A percentile compares a stretch with the other conserved stretches of the same genome.
These are phyloP conservation scores for Plectosphaerella plurivora DNA, from an alignment of 2,329 filamentous ascomycete genomes.

Conservation along the genomic window DNA sequence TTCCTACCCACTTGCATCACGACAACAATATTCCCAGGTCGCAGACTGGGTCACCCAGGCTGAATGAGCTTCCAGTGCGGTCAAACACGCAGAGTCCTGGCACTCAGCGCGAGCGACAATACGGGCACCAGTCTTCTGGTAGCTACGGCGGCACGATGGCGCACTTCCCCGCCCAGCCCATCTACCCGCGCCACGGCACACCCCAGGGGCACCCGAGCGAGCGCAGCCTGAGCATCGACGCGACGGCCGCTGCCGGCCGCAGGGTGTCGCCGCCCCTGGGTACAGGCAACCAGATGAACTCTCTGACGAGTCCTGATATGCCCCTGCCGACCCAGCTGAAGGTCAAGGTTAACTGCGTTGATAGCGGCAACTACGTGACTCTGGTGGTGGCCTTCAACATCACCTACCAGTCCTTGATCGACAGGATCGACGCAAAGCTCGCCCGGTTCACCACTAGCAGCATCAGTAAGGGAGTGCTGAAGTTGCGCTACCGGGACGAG, in stretches of 20 bases:
- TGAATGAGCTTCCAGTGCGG: conserved; percentile 61
- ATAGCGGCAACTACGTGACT: conserved; percentile 80
- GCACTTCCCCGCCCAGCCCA: conserved; percentile 52
- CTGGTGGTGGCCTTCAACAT: conserved; percentile 97
- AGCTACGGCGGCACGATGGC: conserved; percentile 48
- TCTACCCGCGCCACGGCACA: conserved; percentile 44
- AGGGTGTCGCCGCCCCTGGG: conserved; percentile 43
- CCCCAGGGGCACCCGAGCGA: conserved; percentile 30
- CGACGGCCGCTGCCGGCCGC: conserved; percentile 31
- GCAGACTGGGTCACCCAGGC: conserved; percentile 73
- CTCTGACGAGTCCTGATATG: conserved; percentile 42
- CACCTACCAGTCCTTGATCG: conserved; percentile 86
- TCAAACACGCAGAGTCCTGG: conserved; percentile 69
- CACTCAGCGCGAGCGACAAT: conserved; percentile 55
- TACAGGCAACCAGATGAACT: conserved; percentile 24
- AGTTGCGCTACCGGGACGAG: conserved; percentile 85
- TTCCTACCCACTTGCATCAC: conserved; percentile 65
- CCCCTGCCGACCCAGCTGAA: conserved; percentile 74
- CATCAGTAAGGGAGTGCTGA: conserved; percentile 76
- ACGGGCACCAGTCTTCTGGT: conserved; percentile 37
- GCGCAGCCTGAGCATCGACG: conserved; percentile 31
- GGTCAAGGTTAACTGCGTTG: conserved; percentile 83
- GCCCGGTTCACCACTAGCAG: conserved; percentile 80
- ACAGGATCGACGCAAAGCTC: conserved; percentile 94
- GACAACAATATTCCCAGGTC: conserved; percentile 68